Base-by-base conservation (phyloP, 768 basidiomycete genomes). In the Amanita brunnescens region DNA sequence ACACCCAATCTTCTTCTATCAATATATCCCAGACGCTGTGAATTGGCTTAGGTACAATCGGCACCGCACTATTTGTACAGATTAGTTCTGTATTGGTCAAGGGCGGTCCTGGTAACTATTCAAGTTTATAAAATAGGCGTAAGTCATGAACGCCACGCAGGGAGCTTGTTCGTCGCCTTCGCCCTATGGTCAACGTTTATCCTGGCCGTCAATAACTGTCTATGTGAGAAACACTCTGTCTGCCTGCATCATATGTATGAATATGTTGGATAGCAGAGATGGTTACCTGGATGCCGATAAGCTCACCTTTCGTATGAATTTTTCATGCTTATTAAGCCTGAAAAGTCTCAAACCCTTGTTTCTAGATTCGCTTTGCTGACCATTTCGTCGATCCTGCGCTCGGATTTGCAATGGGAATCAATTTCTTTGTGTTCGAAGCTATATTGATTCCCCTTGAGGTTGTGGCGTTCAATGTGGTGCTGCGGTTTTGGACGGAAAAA, bases 231-330 rank as follows among this genome's bases (percentile, higher is more conserved):
- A 20, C 16, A 16, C 24, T 14, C 26, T 10, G 30, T 26, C 23
- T 43, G 26, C 12, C 29, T 35, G 24, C n/a, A 13, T 23, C 45
- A 35, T n/a, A 34, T 41, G 35, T 26, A 16, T 29, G 33, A 45
- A 40, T 58, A 61, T 63, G 20, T 60, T 69, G 48, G 26, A 16
- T 55, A 77, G 87, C 84, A 32, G 87, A 91, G 65, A 88, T 89
- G 87, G 85, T 86, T 26, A 78, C 82, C n/a, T 83, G 80, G 69
- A 85, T 86, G 5, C 87, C 87, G 5, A 81, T 89, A 56, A 79
- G 85, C 5, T 85, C 87, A 5, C 81, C 85, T 5, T 88, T 87
- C 62, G 81, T 85, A 53, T 35, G 73, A 61, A n/a, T 42, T 24
- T 21, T 52, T 18, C 23, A 18, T 9, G 8, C 26, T 8, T 6